Percentiles rank a stretch among this genome's conserved stretches.
Conservation (phyloP, 2,329 filamentous ascomycete species). For the Fusarium lyarnte region DNA sequence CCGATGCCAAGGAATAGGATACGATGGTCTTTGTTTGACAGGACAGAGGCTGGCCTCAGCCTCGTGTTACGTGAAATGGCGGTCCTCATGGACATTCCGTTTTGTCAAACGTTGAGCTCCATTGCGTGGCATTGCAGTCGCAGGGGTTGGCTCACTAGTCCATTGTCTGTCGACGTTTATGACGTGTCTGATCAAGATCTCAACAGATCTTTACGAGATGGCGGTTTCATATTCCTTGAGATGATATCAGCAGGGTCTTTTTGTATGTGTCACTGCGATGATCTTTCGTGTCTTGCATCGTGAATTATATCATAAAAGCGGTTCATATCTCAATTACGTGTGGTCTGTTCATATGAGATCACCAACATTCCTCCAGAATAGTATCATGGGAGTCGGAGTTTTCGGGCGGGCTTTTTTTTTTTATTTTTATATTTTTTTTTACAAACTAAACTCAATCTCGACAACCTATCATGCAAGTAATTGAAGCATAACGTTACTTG, state of each 20-base stretch:
- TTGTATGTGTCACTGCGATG: conserved; percentile 9
- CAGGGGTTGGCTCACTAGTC: conserved; percentile 12
- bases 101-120: conserved; percentile 19
- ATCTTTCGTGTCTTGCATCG: conserved; percentile 3
- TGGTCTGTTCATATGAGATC: conserved; percentile 2
- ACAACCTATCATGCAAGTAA: conserved; percentile 1
- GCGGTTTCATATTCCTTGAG: conserved; percentile 26
- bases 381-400: not conserved
- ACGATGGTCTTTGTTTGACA: conserved; percentile 21
- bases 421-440: too few species aligned
- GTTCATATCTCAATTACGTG: not conserved
- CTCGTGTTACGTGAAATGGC: conserved; percentile 11
- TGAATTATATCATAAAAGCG: conserved; percentile 36
- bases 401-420: not conserved
- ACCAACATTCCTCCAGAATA: not conserved
- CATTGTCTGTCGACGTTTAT: conserved; percentile 7
- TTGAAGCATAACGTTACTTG: conserved; percentile 16
- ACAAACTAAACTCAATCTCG: not conserved
- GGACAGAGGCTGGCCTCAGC: conserved; percentile 11
- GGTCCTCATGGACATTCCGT: conserved; percentile 10
- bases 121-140: conserved; percentile 33
- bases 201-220: conserved; percentile 19
- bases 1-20: conserved; percentile 34
- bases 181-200: conserved; percentile 19
- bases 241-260: conserved; percentile 33